Evolutionary conservation across 176 grass and related monocot genomes (phyloP), one percentile per base, ranked within the genome.

Genomic region (Oryza punctata): DNA sequence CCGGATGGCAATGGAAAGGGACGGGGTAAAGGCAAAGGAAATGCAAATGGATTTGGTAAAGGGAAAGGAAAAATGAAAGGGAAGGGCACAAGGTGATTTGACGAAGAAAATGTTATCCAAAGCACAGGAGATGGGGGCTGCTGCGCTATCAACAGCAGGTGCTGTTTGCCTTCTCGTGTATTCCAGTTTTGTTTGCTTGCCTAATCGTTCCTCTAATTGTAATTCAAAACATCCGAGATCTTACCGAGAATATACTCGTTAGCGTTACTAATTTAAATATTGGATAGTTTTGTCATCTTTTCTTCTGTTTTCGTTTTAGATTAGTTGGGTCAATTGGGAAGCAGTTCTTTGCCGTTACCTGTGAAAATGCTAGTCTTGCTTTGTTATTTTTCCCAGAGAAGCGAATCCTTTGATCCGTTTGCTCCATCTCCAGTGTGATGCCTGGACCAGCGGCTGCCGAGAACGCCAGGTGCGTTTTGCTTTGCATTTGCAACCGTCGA

Each of bases 51-150:
- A 2, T 26, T 40, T 40, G 78, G 75, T 54, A 91, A 91, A 76
- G 80, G 66, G 0, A 64, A 76, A 79, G 84, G 82, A 3, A 81
- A 83, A 73, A 60, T 72, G 67, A 85, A 89, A 73, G 82, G 86
- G 33, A 88, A 81, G 73, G 86, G 86, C 18, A 16, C 59, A 3
- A 70, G 89, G 82, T 81, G 82, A 78, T 38, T 64, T 14, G 57
- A 12, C 23, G 13, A 29, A 11, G 33, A 18, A 46, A 44, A 54
- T 72, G 59, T 26, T 43, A 24, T 40, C 10, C 13, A 67, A 61
- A 47, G 45, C 30, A 50, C 3, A 73, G 45, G 44, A 35, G 7
- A 72, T 72, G 26, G 6, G 37, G 0, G 13, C 47, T 47, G 24
- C 40, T 11, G 3, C 10, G 18, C 21, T 18, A 12, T 63, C 44